Percentiles rank a stretch among this genome's conserved stretches.
Evolutionary conservation across 805 yeast genomes (phyloP).

Genomic region (Saccharomycopsis oosterbeekiorum): DNA sequence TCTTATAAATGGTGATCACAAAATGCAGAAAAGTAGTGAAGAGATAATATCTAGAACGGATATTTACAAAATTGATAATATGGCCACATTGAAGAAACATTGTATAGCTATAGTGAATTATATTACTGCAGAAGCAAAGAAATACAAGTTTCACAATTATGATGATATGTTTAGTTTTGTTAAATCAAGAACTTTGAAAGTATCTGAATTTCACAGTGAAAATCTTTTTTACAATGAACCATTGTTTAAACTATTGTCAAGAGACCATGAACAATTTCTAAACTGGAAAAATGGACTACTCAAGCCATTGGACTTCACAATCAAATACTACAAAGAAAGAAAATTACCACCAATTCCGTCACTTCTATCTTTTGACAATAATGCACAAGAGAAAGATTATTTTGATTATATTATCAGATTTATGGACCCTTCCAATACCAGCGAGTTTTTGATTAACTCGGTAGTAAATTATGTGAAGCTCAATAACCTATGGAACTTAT

Average conservation of each 20-base stretch:
- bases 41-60: slow-evolving; percentile 1
- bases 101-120: neutral
- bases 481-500: slow-evolving; percentile 12
- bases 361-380: slow-evolving; percentile 8
- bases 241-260: slow-evolving; percentile 6
- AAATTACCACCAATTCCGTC: slow-evolving; percentile 2
- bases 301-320: slow-evolving; percentile 10
- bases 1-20: slow-evolving; percentile 5
- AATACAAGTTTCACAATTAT: slow-evolving; percentile 2
- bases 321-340: neutral
- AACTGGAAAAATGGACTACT: slow-evolving; percentile 11
- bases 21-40: neutral
- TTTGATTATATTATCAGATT: slow-evolving; percentile 7
- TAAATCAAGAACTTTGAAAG: slow-evolving; percentile 15
- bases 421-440: slow-evolving; percentile 6
- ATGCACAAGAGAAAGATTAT: neutral
- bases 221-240: slow-evolving; percentile 12
- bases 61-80: slow-evolving; percentile 1
- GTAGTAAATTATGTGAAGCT: slow-evolving; percentile 13
- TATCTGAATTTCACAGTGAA: slow-evolving; percentile 11
- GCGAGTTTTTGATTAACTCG: slow-evolving; percentile 7
- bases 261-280: neutral
- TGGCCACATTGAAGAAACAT: slow-evolving; percentile 2
- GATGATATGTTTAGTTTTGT: slow-evolving; percentile 10
- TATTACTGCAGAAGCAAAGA: neutral